phyloP scores from a whole-genome alignment of 768 basidiomycete genomes.

The Rickenella mellea region DNA sequence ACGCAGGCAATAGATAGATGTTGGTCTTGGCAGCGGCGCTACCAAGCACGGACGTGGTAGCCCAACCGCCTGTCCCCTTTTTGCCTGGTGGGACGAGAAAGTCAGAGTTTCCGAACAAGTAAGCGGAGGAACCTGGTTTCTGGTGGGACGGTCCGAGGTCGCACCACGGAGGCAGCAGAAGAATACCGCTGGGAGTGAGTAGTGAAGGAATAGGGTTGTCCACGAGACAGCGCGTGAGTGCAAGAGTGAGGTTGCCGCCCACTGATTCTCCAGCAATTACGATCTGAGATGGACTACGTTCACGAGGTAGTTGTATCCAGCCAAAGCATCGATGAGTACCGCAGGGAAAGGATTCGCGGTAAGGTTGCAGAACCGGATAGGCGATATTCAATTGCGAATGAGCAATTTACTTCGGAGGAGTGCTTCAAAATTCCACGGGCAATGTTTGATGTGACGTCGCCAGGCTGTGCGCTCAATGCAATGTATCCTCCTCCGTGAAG shows the following conservation, averaged over 20 bases:
- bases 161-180: slow-evolving; percentile 26
- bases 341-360: slow-evolving; percentile 38
- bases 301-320: slow-evolving; percentile 42
- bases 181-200: slow-evolving; percentile 25
- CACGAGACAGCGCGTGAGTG: slow-evolving; percentile 27
- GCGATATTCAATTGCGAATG: slow-evolving; percentile 39
- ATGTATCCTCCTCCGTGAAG: slow-evolving; percentile 23
- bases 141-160: slow-evolving; percentile 7
- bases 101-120: slow-evolving; percentile 3
- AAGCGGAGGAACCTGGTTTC: slow-evolving; percentile 10
- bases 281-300: slow-evolving; percentile 34
- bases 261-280: slow-evolving; percentile 45
- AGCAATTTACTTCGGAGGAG: slow-evolving; percentile 14
- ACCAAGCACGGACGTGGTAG: slow-evolving; percentile 4
- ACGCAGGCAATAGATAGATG: slow-evolving; percentile 7
- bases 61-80: neutral
- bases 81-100: neutral
- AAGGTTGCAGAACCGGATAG: slow-evolving; percentile 22
- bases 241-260: slow-evolving; percentile 39
- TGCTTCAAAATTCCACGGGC: slow-evolving; percentile 13
- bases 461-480: slow-evolving; percentile 18
- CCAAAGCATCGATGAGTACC: slow-evolving; percentile 40
- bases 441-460: slow-evolving; percentile 15
- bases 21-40: slow-evolving; percentile 27
- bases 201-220: slow-evolving; percentile 19